Evolutionary conservation across 2,329 filamentous ascomycete genomes (phyloP).

Genomic region (Colletotrichum sp.): DNA sequence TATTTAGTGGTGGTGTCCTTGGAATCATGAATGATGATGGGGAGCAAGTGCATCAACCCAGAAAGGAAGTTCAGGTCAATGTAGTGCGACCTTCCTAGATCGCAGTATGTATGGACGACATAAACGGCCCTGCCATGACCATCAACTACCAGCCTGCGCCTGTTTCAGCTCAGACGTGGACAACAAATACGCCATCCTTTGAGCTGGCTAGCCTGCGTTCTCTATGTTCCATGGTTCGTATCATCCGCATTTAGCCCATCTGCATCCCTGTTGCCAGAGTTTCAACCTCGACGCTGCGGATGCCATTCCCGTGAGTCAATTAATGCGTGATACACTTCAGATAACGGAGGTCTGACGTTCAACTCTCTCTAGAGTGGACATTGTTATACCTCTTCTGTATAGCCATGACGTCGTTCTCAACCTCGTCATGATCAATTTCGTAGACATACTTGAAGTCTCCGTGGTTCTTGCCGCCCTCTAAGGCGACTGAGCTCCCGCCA

Average conservation of each 20-base stretch:
- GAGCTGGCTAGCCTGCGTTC: accelerated
- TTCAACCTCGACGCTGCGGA: neutral
- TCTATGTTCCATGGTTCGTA: accelerated
- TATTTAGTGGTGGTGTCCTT: accelerated
- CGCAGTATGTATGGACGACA: accelerated
- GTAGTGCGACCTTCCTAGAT: neutral
- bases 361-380: neutral
- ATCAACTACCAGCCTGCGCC: neutral
- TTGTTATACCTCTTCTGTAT: neutral
- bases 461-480: no score
- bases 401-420: neutral
- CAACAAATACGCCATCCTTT: neutral
- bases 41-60: neutral
- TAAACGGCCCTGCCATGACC: accelerated
- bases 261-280: neutral
- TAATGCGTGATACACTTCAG: neutral
- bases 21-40: neutral
- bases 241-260: accelerated
- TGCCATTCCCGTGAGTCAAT: neutral
- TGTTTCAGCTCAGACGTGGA: no score
- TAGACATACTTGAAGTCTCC: neutral
- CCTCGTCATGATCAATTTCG: accelerated
- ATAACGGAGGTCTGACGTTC: accelerated
- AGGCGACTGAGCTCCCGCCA: neutral
- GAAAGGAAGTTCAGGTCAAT: neutral